Evolutionary conservation across 768 basidiomycete genomes (phyloP), one percentile per base, ranked within the genome.

Genomic region (Kwoniella bestiolae): DNA sequence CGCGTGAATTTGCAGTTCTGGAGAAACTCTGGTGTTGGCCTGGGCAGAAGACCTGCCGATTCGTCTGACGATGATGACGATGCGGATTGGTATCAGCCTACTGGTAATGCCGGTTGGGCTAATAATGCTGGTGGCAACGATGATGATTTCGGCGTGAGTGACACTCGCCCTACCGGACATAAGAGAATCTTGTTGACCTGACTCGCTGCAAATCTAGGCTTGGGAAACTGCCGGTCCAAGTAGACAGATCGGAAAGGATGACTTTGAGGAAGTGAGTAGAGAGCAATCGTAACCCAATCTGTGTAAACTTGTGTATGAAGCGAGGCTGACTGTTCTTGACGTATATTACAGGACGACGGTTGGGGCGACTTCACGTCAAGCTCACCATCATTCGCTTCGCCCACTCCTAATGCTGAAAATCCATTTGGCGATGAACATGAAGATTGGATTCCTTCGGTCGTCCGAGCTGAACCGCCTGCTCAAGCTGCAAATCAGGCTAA

Each of bases 341-440:
- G n/a, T n/a, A n/a, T n/a, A n/a, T n/a, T n/a, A n/a, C n/a, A 77
- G 76, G 76, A 78, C 44, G 80, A 81, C 25, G 76, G 72, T 0
- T 81, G 79, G 77, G 79, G 79, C 14, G 67, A 69, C 7, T 81
- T 81, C 62, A 67, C 68, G 23, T 67, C 76, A n/a, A 77, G 69
- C 14, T 60, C 66, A 9, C 58, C 63, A 11, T 47, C 63, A 23
- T 52, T 57, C 47, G 38, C 47, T 18, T 65, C 63, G 21, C 63
- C 63, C 18, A 57, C 58, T 21, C 51, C 73, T 1, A 62, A 55
- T 31, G 46, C 59, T 14, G 67, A 70, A 21, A 74, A 81, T 62
- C 80, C 80, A 0, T 82, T 82, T 59, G 81, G 74, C 5, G 80
- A 81, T 53, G 74, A 75, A 51, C n/a, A n/a, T n/a, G n/a, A 59